Evolutionary conservation across 345 rosid species (phyloP), one percentile per base, ranked within the genome.

Genomic region (Lepidium sativum): DNA sequence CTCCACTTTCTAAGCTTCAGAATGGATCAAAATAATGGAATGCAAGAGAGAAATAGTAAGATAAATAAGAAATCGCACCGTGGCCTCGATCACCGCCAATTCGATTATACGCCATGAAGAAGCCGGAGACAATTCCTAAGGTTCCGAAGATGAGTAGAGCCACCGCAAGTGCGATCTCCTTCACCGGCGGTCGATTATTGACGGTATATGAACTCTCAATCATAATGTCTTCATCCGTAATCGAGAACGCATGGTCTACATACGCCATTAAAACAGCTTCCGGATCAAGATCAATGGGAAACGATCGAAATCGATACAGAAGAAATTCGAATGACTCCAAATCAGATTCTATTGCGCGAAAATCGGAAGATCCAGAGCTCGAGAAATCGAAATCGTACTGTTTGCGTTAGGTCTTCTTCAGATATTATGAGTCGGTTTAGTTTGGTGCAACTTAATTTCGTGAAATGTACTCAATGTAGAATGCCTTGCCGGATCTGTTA

Each of bases 241-340:
- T 89, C 41, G 98, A 92, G 82, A 92, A 92, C 12, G 97, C 97
- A 51, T 89, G 97, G 68, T 92, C 98, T 10, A 89, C 97, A 77
- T 92, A 92, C 60, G 98, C 97, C 98, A 92, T 92, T 51, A 12
- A 57, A 18, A 64, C 67, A 47, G 44, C 49, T 27, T 23, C 33
- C 23, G 11, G 64, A 70, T 64, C 75, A 8, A 50, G 23, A 27
- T 68, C 78, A 37, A 45, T 5, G 4, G 32, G 8, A 48, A 29
- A 42, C 41, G 17, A 57, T 67, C 55, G 14, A 27, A 6, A 20
- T 11, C 53, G 60, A 74, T 68, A 41, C 14, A 23, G 47, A 40
- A 45, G 2, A 43, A 59, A 65, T 3, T 7, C 29, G 29, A 63
- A 63, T 0, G 29, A 29, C 10, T 12, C 9, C 14, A 11, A 63